Percentiles rank a stretch among this genome's conserved stretches.
These are phyloP conservation scores for Flaveria trinervia DNA, from an alignment of 129 eudicot species.

Conservation along the genomic window DNA sequence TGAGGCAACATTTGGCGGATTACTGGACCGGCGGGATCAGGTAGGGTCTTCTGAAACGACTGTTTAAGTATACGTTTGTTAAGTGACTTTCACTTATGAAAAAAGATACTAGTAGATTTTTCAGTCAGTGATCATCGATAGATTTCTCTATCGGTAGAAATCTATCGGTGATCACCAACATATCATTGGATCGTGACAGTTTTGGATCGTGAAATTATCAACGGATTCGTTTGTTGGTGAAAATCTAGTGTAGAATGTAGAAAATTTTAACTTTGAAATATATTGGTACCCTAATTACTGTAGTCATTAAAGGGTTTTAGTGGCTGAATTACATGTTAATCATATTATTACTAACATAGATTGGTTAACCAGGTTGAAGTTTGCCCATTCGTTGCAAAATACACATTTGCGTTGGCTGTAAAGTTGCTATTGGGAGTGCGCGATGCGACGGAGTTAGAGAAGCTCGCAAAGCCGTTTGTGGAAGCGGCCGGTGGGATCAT, in stretches of 20 bases:
- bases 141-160: too few species aligned
- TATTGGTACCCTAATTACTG: too few species aligned
- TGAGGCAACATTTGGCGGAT: constrained; percentile 41
- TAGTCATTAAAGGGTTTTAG: background rate
- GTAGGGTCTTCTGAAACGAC: background rate
- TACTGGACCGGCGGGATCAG: constrained; percentile 39
- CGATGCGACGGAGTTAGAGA: constrained; percentile 38
- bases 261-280: too few species aligned
- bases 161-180: too few species aligned
- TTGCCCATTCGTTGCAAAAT: constrained; percentile 44
- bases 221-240: too few species aligned
- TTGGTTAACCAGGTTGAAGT: constrained; percentile 34
- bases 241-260: too few species aligned
- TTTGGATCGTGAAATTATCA: too few species aligned
- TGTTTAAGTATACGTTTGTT: too few species aligned
- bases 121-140: background rate
- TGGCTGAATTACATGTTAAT: background rate
- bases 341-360: background rate
- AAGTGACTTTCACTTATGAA: too few species aligned
- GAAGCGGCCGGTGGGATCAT: constrained; percentile 47
- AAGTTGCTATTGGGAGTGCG: constrained; percentile 42
- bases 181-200: too few species aligned
- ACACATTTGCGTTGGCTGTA: constrained; percentile 51
- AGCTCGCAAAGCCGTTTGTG: constrained; percentile 42
- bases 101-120: too few species aligned